Evolutionary conservation across 2,329 filamentous ascomycete genomes (phyloP).

Genomic region (Hypomyces perniciosus): DNA sequence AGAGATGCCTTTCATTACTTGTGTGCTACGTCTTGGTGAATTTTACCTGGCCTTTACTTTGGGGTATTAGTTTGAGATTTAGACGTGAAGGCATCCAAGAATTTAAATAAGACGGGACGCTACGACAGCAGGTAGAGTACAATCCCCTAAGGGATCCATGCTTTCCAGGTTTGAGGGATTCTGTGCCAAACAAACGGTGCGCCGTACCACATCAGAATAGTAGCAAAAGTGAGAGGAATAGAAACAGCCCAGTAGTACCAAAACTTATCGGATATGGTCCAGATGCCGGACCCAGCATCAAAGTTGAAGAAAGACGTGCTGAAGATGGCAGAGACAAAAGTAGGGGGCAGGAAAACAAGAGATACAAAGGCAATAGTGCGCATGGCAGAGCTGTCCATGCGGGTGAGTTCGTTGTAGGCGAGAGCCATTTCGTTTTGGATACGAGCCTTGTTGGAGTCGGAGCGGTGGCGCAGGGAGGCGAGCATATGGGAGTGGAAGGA

Average conservation of each 20-base stretch:
- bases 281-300: conserved; percentile 19
- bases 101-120: no score
- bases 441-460: conserved; percentile 35
- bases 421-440: conserved; percentile 53
- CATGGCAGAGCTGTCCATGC: conserved; percentile 45
- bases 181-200: not conserved
- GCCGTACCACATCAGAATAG: conserved; percentile 18
- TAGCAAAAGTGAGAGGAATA: conserved; percentile 22
- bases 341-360: conserved; percentile 43
- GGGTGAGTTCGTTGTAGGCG: conserved; percentile 37
- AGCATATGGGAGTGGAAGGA: conserved; percentile 28
- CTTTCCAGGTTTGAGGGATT: not conserved
- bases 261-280: conserved; percentile 26
- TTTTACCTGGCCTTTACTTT: not conserved
- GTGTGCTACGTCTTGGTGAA: not conserved
- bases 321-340: conserved; percentile 44
- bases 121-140: no score
- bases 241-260: conserved; percentile 32
- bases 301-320: conserved; percentile 40
- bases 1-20: not conserved
- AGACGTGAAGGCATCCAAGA: no score
- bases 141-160: not conserved
- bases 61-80: no score
- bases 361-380: conserved; percentile 45
- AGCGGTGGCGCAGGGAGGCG: conserved; percentile 29